phyloP scores from a whole-genome alignment of 2,329 filamentous ascomycete species.

The Aureobasidium lini region DNA sequence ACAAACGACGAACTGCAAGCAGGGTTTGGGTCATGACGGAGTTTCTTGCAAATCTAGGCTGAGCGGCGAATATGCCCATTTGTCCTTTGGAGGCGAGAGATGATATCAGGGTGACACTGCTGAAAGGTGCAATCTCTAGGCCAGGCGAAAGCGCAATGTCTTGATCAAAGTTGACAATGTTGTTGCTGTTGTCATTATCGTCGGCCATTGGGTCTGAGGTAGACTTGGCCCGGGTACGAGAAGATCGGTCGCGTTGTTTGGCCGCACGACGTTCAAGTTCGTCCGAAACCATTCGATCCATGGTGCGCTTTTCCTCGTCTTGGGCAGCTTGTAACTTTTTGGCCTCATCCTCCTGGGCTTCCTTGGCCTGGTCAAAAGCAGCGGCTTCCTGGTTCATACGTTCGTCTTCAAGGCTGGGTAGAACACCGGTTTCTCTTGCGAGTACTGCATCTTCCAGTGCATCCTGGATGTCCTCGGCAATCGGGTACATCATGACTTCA shows the following conservation, averaged over 20 bases:
- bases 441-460: constrained; percentile 80
- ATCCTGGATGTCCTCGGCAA: constrained; percentile 55
- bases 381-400: constrained; percentile 73
- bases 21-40: neutral
- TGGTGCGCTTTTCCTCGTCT: constrained; percentile 60
- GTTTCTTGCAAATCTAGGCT: neutral
- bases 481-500: constrained; percentile 58
- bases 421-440: constrained; percentile 62
- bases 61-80: neutral
- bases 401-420: constrained; percentile 85
- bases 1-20: constrained; percentile 9
- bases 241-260: constrained; percentile 7
- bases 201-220: neutral
- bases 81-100: neutral
- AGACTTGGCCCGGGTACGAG: neutral
- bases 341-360: constrained; percentile 34
- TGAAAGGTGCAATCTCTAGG: constrained; percentile 10
- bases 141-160: constrained; percentile 25
- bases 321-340: constrained; percentile 32
- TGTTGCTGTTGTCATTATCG: neutral
- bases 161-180: constrained; percentile 18
- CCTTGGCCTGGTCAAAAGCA: constrained; percentile 50
- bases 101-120: constrained; percentile 8
- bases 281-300: constrained; percentile 64
- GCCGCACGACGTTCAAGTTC: constrained; percentile 61